Conservation (phyloP, 768 basidiomycete species). For the Macrolepiota dolichaula region DNA sequence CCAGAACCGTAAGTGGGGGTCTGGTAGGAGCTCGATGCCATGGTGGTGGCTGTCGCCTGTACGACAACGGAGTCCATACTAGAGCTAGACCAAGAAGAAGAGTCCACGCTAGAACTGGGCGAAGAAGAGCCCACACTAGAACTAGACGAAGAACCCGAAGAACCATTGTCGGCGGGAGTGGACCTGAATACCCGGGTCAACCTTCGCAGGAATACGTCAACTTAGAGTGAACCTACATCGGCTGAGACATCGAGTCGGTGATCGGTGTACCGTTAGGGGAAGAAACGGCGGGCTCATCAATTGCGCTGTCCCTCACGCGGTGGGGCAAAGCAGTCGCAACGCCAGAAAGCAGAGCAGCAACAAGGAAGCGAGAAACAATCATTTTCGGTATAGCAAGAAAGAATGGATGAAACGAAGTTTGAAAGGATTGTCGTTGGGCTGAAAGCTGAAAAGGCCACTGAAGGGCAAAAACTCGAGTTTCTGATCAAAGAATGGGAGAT, state of each 20-base stretch:
- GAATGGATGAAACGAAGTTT: slow-evolving; percentile 45
- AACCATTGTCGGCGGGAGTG: slow-evolving; percentile 3
- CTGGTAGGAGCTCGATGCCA: slow-evolving; percentile 19
- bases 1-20: slow-evolving; percentile 62
- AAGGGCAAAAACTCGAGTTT: slow-evolving; percentile 53
- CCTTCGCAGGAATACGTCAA: background rate
- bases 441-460: slow-evolving; percentile 55
- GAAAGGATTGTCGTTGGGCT: slow-evolving; percentile 34
- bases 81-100: background rate
- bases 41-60: slow-evolving; percentile 15
- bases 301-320: slow-evolving; percentile 36
- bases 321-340: slow-evolving; percentile 47
- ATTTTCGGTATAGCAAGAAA: slow-evolving; percentile 44
- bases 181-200: background rate
- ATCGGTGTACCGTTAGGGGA: slow-evolving; percentile 43
- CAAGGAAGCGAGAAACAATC: slow-evolving; percentile 57
- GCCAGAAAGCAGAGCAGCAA: slow-evolving; percentile 51
- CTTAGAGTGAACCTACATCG: slow-evolving; percentile 29
- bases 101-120: slow-evolving; percentile 1
- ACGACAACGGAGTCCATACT: background rate
- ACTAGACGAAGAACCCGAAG: background rate
- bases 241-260: slow-evolving; percentile 32
- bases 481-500: slow-evolving; percentile 71
- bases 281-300: slow-evolving; percentile 38
- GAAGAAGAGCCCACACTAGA: slow-evolving; percentile 11